Conservation (phyloP, 2,329 filamentous ascomycete genomes). For the Fusarium coffeatum region DNA sequence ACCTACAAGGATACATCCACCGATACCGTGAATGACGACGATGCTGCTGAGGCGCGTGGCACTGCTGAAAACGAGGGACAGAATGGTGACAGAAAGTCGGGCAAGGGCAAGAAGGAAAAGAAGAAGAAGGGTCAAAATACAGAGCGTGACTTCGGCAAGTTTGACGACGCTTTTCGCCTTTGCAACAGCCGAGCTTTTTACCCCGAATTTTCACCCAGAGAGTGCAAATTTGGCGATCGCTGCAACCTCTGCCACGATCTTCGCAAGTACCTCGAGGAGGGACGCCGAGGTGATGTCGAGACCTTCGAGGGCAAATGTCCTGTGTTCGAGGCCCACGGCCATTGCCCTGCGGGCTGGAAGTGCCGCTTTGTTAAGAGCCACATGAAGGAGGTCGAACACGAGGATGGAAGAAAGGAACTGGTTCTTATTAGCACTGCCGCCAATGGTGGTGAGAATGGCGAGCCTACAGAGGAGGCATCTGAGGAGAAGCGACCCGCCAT, state of each 20-base stretch:
- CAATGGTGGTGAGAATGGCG: conserved; percentile 44
- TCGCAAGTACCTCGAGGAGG: conserved; percentile 83
- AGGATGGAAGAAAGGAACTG: conserved; percentile 86
- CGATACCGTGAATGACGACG: conserved; percentile 56
- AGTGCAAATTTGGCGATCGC: conserved; percentile 81
- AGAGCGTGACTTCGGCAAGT: conserved; percentile 81
- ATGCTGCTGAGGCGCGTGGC: conserved; percentile 60
- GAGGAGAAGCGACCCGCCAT: conserved; percentile 72
- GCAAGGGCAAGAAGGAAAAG: conserved; percentile 54
- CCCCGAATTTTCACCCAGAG: conserved; percentile 83
- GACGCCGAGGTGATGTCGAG: conserved; percentile 81
- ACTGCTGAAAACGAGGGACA: conserved; percentile 55
- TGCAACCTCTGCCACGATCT: conserved; percentile 89
- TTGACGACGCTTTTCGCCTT: conserved; percentile 79
- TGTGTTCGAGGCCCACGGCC: conserved; percentile 79
- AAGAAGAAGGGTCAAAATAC: conserved; percentile 79
- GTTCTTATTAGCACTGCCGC: conserved; percentile 66
- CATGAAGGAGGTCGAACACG: conserved; percentile 80
- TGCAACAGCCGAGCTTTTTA: conserved; percentile 78
- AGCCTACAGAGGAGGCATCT: conserved; percentile 54
- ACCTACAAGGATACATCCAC: conserved; percentile 41
- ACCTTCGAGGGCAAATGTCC: conserved; percentile 85
- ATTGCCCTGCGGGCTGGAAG: conserved; percentile 89
- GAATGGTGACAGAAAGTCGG: conserved; percentile 67
- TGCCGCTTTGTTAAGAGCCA: conserved; percentile 92